Percentiles rank a stretch among this genome's conserved stretches.
These are phyloP conservation scores for Fusarium vanettenii DNA, from an alignment of 2,329 filamentous ascomycete species.

Conservation along the genomic window DNA sequence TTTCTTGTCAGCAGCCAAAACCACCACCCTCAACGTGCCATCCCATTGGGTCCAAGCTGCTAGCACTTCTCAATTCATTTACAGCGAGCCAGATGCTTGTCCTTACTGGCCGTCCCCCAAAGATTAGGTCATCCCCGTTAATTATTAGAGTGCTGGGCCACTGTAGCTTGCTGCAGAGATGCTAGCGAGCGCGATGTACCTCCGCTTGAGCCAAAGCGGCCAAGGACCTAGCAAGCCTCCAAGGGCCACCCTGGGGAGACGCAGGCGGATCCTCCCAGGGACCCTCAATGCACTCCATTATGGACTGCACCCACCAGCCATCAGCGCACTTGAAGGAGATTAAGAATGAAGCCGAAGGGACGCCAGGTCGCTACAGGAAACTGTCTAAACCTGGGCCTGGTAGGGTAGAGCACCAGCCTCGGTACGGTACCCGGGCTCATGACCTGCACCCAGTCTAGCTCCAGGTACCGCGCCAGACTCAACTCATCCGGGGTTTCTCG, in stretches of 20 bases:
- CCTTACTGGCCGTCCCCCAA: not conserved
- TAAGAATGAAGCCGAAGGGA: conserved; percentile 8
- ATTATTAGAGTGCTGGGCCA: not conserved
- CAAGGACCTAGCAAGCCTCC: conserved; percentile 4
- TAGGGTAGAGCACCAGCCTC: not conserved
- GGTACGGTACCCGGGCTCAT: not conserved
- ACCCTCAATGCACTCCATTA: conserved; percentile 26
- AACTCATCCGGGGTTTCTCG: not conserved
- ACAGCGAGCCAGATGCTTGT: conserved; percentile 1
- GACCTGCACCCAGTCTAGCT: not conserved
- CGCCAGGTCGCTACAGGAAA: conserved; percentile 1
- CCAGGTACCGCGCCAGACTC: conserved; percentile 22
- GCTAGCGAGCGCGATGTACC: not conserved
- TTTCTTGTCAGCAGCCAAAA: not conserved
- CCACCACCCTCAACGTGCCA: not conserved
- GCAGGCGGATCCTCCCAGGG: conserved; percentile 26
- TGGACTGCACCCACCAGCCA: conserved; percentile 3
- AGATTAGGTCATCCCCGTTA: not conserved
- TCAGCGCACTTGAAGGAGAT: conserved; percentile 18
- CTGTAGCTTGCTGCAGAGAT: not conserved
- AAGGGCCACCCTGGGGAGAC: conserved; percentile 23
- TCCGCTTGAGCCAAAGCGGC: not conserved
- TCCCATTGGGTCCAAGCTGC: not conserved
- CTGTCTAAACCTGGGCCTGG: conserved; percentile 1
- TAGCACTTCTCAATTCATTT: not conserved